Percentiles rank a stretch among this genome's conserved stretches.
Conservation (phyloP, 2,329 filamentous ascomycete species). For the Magnaporthiopsis rhizophila region DNA sequence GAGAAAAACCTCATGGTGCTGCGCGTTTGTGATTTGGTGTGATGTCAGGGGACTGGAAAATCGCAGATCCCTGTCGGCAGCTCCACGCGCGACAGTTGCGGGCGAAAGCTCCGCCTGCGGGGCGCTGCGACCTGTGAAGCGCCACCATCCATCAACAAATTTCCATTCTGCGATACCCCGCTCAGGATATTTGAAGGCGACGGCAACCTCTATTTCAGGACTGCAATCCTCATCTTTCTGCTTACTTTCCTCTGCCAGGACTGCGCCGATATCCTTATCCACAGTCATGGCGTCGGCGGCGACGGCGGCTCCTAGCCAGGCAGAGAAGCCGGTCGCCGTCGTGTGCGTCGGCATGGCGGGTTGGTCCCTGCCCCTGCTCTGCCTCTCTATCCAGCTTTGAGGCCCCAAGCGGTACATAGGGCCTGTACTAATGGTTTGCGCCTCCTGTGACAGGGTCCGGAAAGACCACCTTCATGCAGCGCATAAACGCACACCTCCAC, state of each 20-base stretch:
- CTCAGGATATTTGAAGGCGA: background rate
- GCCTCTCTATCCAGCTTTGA: slow-evolving; percentile 1
- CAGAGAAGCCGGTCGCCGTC: slow-evolving; percentile 61
- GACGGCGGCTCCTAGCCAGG: slow-evolving; percentile 16
- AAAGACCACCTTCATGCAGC: slow-evolving; percentile 99
- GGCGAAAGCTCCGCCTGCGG: background rate
- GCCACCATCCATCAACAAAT: background rate
- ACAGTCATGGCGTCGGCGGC: slow-evolving; percentile 14
- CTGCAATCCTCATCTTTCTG: background rate
- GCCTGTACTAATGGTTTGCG: background rate
- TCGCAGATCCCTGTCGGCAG: background rate
- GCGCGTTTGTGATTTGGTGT: background rate
- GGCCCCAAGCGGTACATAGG: background rate
- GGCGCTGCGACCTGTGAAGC: background rate
- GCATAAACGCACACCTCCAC: slow-evolving; percentile 90
- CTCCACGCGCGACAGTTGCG: background rate
- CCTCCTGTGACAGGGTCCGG: slow-evolving; percentile 58
- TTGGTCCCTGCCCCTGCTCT: slow-evolving; percentile 25
- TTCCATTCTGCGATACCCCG: slow-evolving; percentile 1
- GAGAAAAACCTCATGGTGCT: background rate
- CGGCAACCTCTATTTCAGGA: background rate
- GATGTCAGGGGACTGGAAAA: background rate
- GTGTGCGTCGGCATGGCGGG: slow-evolving; percentile 97
- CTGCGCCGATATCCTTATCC: background rate
- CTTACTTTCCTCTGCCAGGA: background rate